phyloP scores from a whole-genome alignment of 495 filamentous ascomycete genomes.

The Trichocladium uniseriatum region DNA sequence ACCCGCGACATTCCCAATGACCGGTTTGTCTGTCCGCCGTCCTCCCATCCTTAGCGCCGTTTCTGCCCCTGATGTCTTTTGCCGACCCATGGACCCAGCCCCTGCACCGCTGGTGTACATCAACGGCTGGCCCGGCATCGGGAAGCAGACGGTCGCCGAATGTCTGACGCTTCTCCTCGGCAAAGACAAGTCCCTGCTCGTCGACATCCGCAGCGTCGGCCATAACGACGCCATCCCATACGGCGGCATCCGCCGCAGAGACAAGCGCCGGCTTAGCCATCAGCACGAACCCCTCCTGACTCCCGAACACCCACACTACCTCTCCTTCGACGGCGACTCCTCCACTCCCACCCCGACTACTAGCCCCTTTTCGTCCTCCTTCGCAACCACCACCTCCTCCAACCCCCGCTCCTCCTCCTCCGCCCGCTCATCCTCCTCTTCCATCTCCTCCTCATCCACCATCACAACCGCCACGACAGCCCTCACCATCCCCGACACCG shows the following conservation, averaged over 20 bases:
- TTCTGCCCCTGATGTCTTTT: conserved; percentile 7
- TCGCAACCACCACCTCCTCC: not conserved
- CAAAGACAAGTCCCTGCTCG: conserved; percentile 17
- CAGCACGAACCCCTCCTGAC: conserved; percentile 12
- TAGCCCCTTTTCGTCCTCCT: not conserved
- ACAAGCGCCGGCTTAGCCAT: not conserved
- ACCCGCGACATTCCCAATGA: conserved; percentile 6
- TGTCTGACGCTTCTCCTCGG: conserved; percentile 19
- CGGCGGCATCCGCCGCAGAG: not conserved
- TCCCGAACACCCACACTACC: conserved; percentile 17
- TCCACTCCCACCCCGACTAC: not conserved
- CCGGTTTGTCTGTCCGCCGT: not conserved
- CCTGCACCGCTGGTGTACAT: conserved; percentile 23
- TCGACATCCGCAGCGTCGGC: conserved; percentile 16
- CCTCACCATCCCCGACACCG: not conserved
- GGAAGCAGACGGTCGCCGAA: conserved; percentile 24
- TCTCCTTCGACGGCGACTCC: conserved; percentile 6
- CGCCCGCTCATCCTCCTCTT: not conserved
- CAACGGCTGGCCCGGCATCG: conserved; percentile 25
- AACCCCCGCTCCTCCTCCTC: not conserved
- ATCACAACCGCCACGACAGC: not conserved
- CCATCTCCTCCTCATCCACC: not conserved
- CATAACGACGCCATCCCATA: not conserved
- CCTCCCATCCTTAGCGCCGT: not conserved
- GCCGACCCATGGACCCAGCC: conserved; percentile 13